Evolutionary conservation across 148 eudicot genomes (phyloP).

Genomic region (Agrostemma githago): DNA sequence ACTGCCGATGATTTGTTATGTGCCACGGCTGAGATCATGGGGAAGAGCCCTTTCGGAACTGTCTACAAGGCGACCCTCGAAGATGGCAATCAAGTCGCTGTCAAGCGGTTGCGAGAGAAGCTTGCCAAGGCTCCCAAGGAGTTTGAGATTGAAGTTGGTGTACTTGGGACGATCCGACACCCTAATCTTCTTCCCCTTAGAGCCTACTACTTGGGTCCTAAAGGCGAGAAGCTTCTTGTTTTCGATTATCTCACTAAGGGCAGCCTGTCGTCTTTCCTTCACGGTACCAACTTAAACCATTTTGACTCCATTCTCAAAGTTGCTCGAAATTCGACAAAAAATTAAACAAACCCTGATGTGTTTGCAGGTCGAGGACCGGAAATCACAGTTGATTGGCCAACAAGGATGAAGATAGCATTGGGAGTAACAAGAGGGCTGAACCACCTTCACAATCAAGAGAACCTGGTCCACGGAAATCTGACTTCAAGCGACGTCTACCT

Average conservation of each 20-base stretch:
- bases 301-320: background rate
- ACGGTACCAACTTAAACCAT: constrained; percentile 44
- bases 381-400: constrained; percentile 59
- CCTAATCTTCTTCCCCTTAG: constrained; percentile 71
- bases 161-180: constrained; percentile 70
- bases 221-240: constrained; percentile 54
- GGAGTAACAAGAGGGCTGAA: constrained; percentile 66
- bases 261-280: constrained; percentile 82
- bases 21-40: constrained; percentile 92
- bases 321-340: too few relatives aligned
- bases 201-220: constrained; percentile 85
- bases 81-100: constrained; percentile 77
- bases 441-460: constrained; percentile 63
- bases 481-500: constrained; percentile 68
- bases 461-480: constrained; percentile 65
- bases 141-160: constrained; percentile 70
- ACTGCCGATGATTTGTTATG: constrained; percentile 84
- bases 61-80: constrained; percentile 85
- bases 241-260: constrained; percentile 76
- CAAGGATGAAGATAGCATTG: constrained; percentile 77
- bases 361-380: constrained; percentile 85
- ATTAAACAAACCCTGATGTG: background rate
- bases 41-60: constrained; percentile 79
- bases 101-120: constrained; percentile 89
- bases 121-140: constrained; percentile 76